Conservation (phyloP, 345 rosid species). For the Populus euphratica region DNA sequence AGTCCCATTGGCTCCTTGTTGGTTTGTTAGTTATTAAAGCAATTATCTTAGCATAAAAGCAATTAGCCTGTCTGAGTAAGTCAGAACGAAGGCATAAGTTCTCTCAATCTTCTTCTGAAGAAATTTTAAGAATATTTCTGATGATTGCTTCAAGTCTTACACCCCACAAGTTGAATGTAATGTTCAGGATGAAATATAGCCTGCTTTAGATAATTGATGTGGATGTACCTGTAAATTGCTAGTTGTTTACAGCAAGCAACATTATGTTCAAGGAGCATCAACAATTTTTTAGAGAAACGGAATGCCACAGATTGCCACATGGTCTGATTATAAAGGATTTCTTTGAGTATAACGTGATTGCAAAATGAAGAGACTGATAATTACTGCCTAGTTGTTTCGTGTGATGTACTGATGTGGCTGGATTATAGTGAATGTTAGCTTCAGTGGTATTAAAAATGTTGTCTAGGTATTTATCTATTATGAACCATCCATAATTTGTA, state of each 20-base stretch:
- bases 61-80: not conserved
- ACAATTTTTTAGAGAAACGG: not conserved
- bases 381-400: too few species aligned
- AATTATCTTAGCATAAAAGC: not conserved
- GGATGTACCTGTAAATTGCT: not conserved
- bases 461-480: not conserved
- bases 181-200: not conserved
- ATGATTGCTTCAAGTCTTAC: not conserved
- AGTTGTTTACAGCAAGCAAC: not conserved
- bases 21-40: not conserved
- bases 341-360: not conserved
- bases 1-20: constrained; percentile 17
- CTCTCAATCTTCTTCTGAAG: not conserved
- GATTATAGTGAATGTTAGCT: not conserved
- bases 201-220: not conserved
- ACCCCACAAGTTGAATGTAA: not conserved
- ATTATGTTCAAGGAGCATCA: not conserved
- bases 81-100: not conserved
- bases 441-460: not conserved
- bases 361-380: not conserved
- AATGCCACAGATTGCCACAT: not conserved
- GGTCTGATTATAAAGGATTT: not conserved
- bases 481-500: not conserved
- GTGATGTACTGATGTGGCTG: not conserved
- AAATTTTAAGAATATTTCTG: not conserved